Conservation (phyloP, 768 basidiomycete genomes). For the Mycena rosella region DNA sequence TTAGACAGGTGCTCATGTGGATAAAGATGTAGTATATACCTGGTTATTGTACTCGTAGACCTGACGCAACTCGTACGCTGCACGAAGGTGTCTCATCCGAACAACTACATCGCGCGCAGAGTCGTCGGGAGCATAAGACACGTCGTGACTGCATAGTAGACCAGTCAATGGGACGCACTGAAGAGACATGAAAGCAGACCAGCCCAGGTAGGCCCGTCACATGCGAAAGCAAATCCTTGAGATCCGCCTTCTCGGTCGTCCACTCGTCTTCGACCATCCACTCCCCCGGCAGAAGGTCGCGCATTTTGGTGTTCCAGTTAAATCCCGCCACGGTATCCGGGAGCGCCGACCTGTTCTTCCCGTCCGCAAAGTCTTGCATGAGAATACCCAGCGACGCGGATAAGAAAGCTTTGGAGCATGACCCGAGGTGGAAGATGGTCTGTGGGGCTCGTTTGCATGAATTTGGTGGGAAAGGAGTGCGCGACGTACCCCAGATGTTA, state of each 20-base stretch:
- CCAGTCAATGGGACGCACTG: not conserved
- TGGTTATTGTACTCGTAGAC: conserved; percentile 51
- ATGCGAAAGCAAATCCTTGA: conserved; percentile 53
- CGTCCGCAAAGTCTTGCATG: conserved; percentile 54
- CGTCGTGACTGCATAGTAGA: conserved; percentile 46
- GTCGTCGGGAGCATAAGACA: conserved; percentile 41
- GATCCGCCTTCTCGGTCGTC: conserved; percentile 50
- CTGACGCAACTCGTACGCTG: conserved; percentile 49
- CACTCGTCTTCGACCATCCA: conserved; percentile 59
- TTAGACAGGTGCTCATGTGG: not conserved
- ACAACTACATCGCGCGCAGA: conserved; percentile 40
- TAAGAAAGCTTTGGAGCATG: conserved; percentile 56
- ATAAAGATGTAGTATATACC: conserved; percentile 29
- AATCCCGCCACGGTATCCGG: conserved; percentile 46
- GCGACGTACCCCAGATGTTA: conserved; percentile 49
- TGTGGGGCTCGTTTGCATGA: not conserved
- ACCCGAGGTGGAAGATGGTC: conserved; percentile 35
- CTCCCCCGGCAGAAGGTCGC: conserved; percentile 52
- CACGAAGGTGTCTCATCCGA: conserved; percentile 44
- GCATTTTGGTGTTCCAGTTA: conserved; percentile 52
- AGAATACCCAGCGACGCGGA: conserved; percentile 54
- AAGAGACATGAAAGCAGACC: not conserved
- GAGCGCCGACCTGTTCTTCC: conserved; percentile 50
- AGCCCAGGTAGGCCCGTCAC: conserved; percentile 52
- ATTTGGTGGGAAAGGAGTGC: conserved; percentile 19